Conservation (phyloP, 371 early-diverging fungal species). For the Sanchytrium tribonematis region DNA sequence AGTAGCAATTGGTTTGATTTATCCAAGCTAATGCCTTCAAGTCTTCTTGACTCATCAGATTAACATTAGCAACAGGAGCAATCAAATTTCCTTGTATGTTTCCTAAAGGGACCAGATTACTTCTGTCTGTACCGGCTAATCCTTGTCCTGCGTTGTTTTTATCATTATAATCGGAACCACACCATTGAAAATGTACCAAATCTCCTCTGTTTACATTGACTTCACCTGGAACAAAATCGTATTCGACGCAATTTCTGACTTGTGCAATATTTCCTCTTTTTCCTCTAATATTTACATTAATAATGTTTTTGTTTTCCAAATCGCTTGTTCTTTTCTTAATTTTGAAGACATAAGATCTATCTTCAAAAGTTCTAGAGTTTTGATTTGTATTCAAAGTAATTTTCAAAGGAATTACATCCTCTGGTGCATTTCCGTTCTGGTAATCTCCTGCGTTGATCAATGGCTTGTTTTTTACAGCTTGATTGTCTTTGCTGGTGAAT, state of each 20-base stretch:
- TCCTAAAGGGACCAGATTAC: conserved; percentile 2
- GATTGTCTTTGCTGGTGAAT: conserved; percentile 7
- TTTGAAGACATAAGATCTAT: conserved; percentile 13
- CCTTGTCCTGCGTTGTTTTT: conserved; percentile 13
- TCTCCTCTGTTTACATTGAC: conserved; percentile 8
- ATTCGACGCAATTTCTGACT: conserved; percentile 11
- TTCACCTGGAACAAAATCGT: conserved; percentile 14
- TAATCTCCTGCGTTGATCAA: conserved; percentile 10
- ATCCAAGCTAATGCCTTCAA: conserved; percentile 2
- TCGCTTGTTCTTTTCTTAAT: conserved; percentile 8
- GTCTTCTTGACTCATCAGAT: conserved; percentile 7
- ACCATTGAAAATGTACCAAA: conserved; percentile 14
- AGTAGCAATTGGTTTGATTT: conserved; percentile 7
- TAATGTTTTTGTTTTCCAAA: conserved; percentile 3
- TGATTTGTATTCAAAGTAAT: conserved; percentile 14
- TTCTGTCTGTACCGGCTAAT: conserved; percentile 8
- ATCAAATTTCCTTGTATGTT: conserved; percentile 3
- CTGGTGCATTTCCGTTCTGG: conserved; percentile 4
- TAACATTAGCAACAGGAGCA: conserved; percentile 5
- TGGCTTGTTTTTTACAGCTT: conserved; percentile 9
- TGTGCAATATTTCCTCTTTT: conserved; percentile 14
- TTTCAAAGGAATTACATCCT: conserved; percentile 5
- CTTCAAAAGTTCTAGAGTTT: conserved; percentile 12
- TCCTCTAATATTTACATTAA: conserved; percentile 15
- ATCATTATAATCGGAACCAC: conserved; percentile 13